Base-by-base conservation (phyloP, 2,329 filamentous ascomycete species). In the Ascochyta lentis region DNA sequence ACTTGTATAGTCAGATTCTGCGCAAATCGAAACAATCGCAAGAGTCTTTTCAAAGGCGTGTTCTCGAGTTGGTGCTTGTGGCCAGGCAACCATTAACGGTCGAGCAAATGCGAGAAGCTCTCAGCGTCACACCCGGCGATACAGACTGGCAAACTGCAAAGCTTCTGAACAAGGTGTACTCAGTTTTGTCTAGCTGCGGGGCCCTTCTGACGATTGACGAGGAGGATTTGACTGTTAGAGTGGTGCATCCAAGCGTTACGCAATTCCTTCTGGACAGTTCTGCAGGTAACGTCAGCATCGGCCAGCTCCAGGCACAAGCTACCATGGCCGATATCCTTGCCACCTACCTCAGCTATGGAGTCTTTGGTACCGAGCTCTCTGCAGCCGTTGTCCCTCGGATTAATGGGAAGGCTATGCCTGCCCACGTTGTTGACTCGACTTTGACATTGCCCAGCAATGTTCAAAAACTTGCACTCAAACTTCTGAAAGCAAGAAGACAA, bases 21-120 rank as follows among this genome's bases (percentile, higher is more conserved):
- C 29, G 44, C 0, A 55, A 56, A 10, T 49, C 49, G 13, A 46
- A 46, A 46, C 22, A 12, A 1, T 48, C 35, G 3, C 39, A 60
- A 27, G 29, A 59, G 50, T 24, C 47, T 49, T 40, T 29, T 43
- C 1, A 71, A 68, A 15, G 70, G 76, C 41, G 59, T 13, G 4
- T 56, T 23, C 3, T 80, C 0, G 58, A 77, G 13, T 48, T 79
- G 27, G 24, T 80, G 0, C 45, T 62, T 0, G 65, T 59, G 0
- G 74, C 74, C 10, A 46, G 35, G 0, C 67, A 71, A 7, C 70
- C 74, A 0, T 52, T 80, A 7, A 72, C 68, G 0, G 57, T 44
- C 0, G 63, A 73, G 0, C 72, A 80, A 44, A 60, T 81, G 42
- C 65, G 69, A 16, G 77, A 80, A 65, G 76, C 76, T 5, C 45